phyloP scores from a whole-genome alignment of 495 filamentous ascomycete genomes.

The Xylaria castorea region DNA sequence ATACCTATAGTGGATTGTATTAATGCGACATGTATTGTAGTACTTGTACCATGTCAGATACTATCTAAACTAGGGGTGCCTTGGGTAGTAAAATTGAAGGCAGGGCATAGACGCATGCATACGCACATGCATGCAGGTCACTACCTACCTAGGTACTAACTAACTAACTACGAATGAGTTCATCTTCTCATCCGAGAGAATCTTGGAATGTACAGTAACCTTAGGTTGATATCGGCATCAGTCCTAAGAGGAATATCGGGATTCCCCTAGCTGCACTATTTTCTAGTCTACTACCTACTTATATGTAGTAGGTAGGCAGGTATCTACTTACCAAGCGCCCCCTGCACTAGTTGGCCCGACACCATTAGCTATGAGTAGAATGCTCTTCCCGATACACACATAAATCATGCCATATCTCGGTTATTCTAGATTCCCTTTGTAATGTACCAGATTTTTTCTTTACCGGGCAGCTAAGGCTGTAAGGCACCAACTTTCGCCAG shows the following conservation, averaged over 20 bases:
- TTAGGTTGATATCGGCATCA: neutral
- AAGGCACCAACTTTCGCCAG: constrained; percentile 3
- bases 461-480: neutral
- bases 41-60: neutral
- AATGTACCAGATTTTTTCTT: neutral
- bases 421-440: neutral
- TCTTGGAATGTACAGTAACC: constrained; percentile 10
- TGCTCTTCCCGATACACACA: neutral
- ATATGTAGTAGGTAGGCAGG: neutral
- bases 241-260: constrained; percentile 6
- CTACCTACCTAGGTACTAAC: too few species aligned
- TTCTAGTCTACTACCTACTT: neutral
- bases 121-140: constrained; percentile 8
- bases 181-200: constrained; percentile 2
- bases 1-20: neutral
- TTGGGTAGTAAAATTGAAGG: constrained; percentile 2
- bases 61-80: neutral
- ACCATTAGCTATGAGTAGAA: neutral
- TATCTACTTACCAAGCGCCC: neutral
- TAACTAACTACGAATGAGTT: neutral
- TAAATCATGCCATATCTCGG: constrained; percentile 7
- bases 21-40: neutral
- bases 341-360: neutral
- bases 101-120: constrained; percentile 18
- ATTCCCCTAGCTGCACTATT: neutral